Base-by-base conservation (phyloP, 2,329 filamentous ascomycete species). In the Sclerotinia nivalis region DNA sequence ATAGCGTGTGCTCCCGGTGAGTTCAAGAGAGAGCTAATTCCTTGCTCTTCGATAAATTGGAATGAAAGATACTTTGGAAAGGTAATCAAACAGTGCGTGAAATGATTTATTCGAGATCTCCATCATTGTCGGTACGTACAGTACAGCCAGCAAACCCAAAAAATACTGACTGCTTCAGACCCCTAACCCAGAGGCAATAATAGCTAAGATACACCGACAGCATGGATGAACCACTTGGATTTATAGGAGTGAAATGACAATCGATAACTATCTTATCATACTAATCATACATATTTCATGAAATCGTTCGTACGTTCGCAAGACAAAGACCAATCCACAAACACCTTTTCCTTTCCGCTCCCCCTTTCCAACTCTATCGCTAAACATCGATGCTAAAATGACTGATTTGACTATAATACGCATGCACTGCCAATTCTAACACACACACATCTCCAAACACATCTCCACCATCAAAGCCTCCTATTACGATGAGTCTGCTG, bases 361-460 rank as follows among this genome's bases (percentile, higher is more conserved):
- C 34, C 52, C 61, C 20, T 52, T 43, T 28, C 34, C 50, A 50
- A 45, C 45, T 70, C 62, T 54, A 55, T 52, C 52, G 54, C 45
- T 71, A 90, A 71, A 91, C 87, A 76, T 90, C 88, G 75, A 91
- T 91, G 52, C 84, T 88, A 74, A 91, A 91, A 79, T 91, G 88
- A 77, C 88, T 90, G 77, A 91, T 91, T 79, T 91, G 89, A 72
- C 88, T 90, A 76, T 91, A 91, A 77, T 91, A 91, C 50, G 89
- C 86, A 78, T 91, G 89, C 15, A 91, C 88, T 2, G 88, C 89
- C 75, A 91, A 80, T 80, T 91, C 89, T 68, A 91, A 80, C 8
- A 90, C 83, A 83, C 85, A 88, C 25, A 90, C 89, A 72, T 91
- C 89, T 49, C 85, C 85, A 82, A 90, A 91, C 34, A 91, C 89